phyloP scores from a whole-genome alignment of 495 filamentous ascomycete species.

The Neurospora tetraspora region DNA sequence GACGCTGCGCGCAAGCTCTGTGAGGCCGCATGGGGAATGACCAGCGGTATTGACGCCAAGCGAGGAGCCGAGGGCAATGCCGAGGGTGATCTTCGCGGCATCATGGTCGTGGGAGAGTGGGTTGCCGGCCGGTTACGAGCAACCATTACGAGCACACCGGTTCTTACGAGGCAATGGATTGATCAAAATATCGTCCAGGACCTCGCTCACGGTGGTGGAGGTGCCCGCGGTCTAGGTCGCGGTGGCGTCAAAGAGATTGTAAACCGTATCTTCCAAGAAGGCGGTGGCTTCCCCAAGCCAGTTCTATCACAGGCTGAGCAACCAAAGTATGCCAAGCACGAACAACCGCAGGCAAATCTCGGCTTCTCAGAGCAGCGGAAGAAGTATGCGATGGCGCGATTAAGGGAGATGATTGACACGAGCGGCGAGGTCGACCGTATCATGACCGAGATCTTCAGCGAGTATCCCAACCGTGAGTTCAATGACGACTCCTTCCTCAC shows the following conservation, averaged over 20 bases:
- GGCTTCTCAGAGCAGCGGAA: slow-evolving; percentile 68
- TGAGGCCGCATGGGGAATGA: slow-evolving; percentile 87
- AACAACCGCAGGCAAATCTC: slow-evolving; percentile 41
- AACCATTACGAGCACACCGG: slow-evolving; percentile 21
- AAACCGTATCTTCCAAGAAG: slow-evolving; percentile 75
- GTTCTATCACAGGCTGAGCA: slow-evolving; percentile 10
- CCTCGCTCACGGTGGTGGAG: slow-evolving; percentile 63
- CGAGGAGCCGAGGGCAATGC: slow-evolving; percentile 53
- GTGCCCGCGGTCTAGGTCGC: slow-evolving; percentile 65
- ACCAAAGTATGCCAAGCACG: slow-evolving; percentile 23
- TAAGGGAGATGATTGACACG: slow-evolving; percentile 84
- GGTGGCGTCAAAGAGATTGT: slow-evolving; percentile 76
- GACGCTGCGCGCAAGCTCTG: slow-evolving; percentile 84
- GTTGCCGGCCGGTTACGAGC: slow-evolving; percentile 72
- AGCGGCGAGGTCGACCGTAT: slow-evolving; percentile 84
- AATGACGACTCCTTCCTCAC: slow-evolving; percentile 87
- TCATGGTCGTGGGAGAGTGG: slow-evolving; percentile 94
- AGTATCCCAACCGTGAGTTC: slow-evolving; percentile 76
- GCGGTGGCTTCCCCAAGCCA: slow-evolving; percentile 69
- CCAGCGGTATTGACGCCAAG: slow-evolving; percentile 42
- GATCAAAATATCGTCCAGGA: slow-evolving; percentile 66
- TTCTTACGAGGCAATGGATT: slow-evolving; percentile 72
- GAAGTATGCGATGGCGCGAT: slow-evolving; percentile 61
- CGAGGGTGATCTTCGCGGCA: slow-evolving; percentile 83
- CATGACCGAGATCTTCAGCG: slow-evolving; percentile 64